A percentile compares a stretch with the other conserved stretches of the same genome.
phyloP scores from a whole-genome alignment of 768 basidiomycete genomes.

The Boletus reticuloceps region DNA sequence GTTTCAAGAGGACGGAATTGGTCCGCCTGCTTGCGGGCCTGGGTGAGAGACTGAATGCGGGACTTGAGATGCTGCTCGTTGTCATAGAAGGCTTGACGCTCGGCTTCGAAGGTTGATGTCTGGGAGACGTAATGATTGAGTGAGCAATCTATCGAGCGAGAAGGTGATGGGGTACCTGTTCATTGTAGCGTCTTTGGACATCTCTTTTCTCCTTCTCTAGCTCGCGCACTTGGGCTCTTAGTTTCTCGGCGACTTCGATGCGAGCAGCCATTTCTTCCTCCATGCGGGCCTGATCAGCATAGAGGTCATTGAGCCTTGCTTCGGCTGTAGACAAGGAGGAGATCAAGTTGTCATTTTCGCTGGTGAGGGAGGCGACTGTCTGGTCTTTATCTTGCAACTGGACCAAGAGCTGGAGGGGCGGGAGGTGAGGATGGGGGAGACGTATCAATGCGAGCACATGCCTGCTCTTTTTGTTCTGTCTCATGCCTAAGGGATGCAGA shows the following conservation, averaged over 20 bases:
- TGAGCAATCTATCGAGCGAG: conserved; percentile 13
- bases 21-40: conserved; percentile 58
- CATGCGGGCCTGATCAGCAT: conserved; percentile 76
- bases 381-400: conserved; percentile 80
- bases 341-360: conserved; percentile 63
- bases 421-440: conserved; percentile 8
- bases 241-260: conserved; percentile 80
- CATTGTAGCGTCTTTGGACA: conserved; percentile 77
- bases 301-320: conserved; percentile 72
- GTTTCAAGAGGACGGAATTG: conserved; percentile 31
- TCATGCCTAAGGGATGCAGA: conserved; percentile 68
- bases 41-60: conserved; percentile 76
- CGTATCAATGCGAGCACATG: conserved; percentile 28
- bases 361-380: conserved; percentile 54
- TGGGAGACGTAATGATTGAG: conserved; percentile 30
- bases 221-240: conserved; percentile 77
- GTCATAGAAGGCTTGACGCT: conserved; percentile 89
- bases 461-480: conserved; percentile 81
- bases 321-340: conserved; percentile 69
- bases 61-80: conserved; percentile 93
- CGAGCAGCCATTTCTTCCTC: conserved; percentile 81
- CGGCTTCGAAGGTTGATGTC: conserved; percentile 88
- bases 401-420: conserved; percentile 58
- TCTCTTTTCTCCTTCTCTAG: conserved; percentile 89
- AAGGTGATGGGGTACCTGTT: conserved; percentile 56